Base-by-base conservation (phyloP, 164 flowering plant genomes). In the Kingdonia uniflora region DNA sequence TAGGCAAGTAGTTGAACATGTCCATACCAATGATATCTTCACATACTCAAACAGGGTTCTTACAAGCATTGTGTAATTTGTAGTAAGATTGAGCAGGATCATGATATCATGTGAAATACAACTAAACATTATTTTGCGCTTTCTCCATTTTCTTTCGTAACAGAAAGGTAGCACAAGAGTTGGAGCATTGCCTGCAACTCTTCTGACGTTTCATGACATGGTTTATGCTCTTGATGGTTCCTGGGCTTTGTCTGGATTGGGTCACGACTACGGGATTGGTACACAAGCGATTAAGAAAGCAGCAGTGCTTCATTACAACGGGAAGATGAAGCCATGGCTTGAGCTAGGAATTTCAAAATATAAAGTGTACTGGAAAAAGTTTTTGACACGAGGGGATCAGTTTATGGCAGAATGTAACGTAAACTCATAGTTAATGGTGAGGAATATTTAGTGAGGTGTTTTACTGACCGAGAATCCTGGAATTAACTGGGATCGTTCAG, bases 291-390 rank as follows among this genome's bases (percentile, higher is more conserved):
- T 86, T 3, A 67, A 54, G 56, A 68, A 61, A 13, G 82, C 92
- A 59, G 81, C 86, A 24, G 86, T 85, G 10, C 65, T 94, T 74
- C 99, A 94, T 70, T 94, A 80, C 61, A 85, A 85, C 60, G 99
- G 99, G 35, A 78, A 81, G 61, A 86, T 80, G 96, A 94, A 94
- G 66, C 99, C 99, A 19, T 94, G 99, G 99, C 87, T 86, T 24
- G 99, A 94, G 57, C 68, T 89, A 56, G 97, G 89, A 49, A 86
- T 92, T 51, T 79, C 84, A 13, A 72, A 63, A 41, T 86, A 86
- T 60, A 84, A 68, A 63, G 55, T 40, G 6, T 66, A 61, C 59
- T 94, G 99, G 99, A 78, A 62, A 61, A 78, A 68, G 64, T 84
- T 54, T 67, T 42, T 89, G 63, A 76, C 73, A 49, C 67, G 23